Base-by-base conservation (phyloP, 208 protist species). In the Leishmania aethiopica region DNA sequence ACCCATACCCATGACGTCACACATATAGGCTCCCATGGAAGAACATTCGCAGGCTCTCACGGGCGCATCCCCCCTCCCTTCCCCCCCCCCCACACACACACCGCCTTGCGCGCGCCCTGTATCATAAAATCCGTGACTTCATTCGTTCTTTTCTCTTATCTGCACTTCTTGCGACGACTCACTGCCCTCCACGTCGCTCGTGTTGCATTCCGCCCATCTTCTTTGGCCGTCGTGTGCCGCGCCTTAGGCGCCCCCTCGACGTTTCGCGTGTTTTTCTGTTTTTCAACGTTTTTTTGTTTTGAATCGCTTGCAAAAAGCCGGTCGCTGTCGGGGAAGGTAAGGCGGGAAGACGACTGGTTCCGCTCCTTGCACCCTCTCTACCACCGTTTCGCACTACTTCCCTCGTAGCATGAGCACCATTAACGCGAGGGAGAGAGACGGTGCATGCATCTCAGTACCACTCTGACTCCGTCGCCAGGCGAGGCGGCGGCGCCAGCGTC, bases 121-220 rank as follows among this genome's bases (percentile, higher is more conserved):
- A 28, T 53, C 60, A 37, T 69, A 49, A 49, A 60, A 17, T 73
- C 42, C 3, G 32, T 73, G 17, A 8, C 67, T 73, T 73, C 19
- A 73, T 62, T 57, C 45, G 17, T 80, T 74, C n/a, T 80, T 45
- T 1, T 59, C 22, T 62, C 51, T 78, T 74, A 35, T 74, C 74
- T 15, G 51, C 51, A 42, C n/a, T 60, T 2, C 11, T 13, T 47
- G 67, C 40, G 17, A 47, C 37, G 8, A 72, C 62, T 35, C 15
- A 15, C 13, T 28, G 37, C 67, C 19, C 55, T 13, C 40, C 35
- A 22, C 45, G 70, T 32, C 47, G 47, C 17, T 74, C 25, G 70
- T 35, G 70, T 37, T 51, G 22, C 25, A 11, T 22, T 19, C 22
- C 4, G 28, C 7, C n/a, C 45, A 53, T 19, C 32, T 53, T 32